Percentiles rank a stretch among this genome's conserved stretches.
Conservation (phyloP, 257 asterid species). For the Leonotis leonurus region DNA sequence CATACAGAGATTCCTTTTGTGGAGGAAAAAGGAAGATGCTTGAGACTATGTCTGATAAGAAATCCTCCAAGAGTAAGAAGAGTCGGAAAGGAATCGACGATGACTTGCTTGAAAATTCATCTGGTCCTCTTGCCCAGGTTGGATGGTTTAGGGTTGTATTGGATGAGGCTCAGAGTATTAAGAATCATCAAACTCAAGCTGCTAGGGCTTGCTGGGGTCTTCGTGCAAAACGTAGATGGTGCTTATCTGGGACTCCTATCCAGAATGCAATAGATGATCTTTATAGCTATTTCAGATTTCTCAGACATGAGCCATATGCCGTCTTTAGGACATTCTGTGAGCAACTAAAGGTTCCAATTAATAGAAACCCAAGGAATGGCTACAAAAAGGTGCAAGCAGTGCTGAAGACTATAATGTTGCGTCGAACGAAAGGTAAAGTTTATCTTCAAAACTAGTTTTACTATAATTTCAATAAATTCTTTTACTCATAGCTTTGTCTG, state of each 20-base stretch:
- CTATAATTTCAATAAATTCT: background rate
- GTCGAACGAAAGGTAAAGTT: conserved; percentile 78
- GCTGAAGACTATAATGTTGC: conserved; percentile 88
- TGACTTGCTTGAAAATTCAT: conserved; percentile 45
- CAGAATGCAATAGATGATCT: conserved; percentile 93
- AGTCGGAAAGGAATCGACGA: conserved; percentile 47
- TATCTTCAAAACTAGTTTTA: background rate
- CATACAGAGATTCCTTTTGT: conserved; percentile 31
- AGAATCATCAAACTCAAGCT: conserved; percentile 86
- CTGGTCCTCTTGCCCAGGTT: conserved; percentile 92
- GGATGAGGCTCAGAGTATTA: conserved; percentile 99
- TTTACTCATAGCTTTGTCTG: too few species aligned
- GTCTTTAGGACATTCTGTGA: conserved; percentile 63
- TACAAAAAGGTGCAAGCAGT: conserved; percentile 89
- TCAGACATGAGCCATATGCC: conserved; percentile 84
- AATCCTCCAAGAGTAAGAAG: conserved; percentile 54
- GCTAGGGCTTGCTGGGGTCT: conserved; percentile 99
- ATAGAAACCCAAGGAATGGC: conserved; percentile 65
- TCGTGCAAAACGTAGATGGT: conserved; percentile 99
- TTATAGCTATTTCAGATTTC: conserved; percentile 96
- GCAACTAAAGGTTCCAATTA: conserved; percentile 74
- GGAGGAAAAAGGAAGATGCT: conserved; percentile 57
- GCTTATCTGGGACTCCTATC: conserved; percentile 98
- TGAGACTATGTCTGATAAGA: conserved; percentile 45
- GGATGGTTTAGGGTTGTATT: conserved; percentile 97